Base-by-base conservation (phyloP, 352 stramenopile genomes). In the Globisporangium spinosum region DNA sequence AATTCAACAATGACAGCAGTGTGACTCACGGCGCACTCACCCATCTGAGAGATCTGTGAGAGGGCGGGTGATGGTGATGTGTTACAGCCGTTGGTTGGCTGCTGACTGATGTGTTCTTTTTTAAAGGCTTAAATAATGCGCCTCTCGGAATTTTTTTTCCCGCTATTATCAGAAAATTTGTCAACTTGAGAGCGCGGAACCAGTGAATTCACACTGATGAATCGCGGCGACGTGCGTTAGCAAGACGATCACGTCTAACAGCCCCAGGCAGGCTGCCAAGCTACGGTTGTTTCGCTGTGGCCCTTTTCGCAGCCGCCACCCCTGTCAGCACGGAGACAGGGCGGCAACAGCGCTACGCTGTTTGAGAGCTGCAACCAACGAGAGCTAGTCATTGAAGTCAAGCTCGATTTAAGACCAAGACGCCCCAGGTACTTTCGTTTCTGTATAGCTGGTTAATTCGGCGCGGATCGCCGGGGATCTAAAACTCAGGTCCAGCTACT, bases 1-100 rank as follows among this genome's bases (percentile, higher is more conserved):
- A 59, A 40, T 59, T 59, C 54, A 40, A 59, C 25, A 59, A 38
- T 59, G 54, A 1, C 15, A 49, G 40, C 40, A 49, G 4, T 8
- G 40, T n/a, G 40, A 15, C 5, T n/a, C 40, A 49, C 8, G 15
- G 15, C 13, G 40, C 40, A n/a, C 40, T 49, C 40, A 6, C 10
- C 8, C 40, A 9, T 17, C 2, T 49, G 38, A n/a, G 40, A 49
- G 40, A n/a, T 9, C 40, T 49, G 40, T n/a, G 40, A 49, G 15
- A 17, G 40, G 40, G 40, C 15, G 40, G 5, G 40, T 49, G 40
- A 15, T 49, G 40, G 15, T n/a, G 40, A n/a, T 9, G 4, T 49
- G 40, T n/a, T 49, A 9, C 40, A 49, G 40, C 15, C 40, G 40
- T 49, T n/a, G 40, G 4, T 20, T 49, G 40, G 40, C 15, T 8